Conservation (phyloP, 106 monocot species). For the Allium sativum region DNA sequence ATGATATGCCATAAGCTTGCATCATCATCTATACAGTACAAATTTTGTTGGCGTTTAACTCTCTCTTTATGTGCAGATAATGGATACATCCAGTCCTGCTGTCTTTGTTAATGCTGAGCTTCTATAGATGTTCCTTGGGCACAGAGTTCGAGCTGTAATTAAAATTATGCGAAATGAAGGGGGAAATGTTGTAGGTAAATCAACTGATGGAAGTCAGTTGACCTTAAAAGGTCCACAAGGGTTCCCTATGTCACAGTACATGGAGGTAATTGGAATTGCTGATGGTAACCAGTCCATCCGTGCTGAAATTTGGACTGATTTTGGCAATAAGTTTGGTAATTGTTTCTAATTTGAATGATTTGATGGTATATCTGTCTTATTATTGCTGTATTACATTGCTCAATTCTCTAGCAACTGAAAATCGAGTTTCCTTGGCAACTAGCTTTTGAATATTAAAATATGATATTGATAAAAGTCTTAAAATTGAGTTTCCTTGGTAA, state of each 20-base stretch:
- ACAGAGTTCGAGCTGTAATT: conserved; percentile 70
- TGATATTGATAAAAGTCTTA: no score
- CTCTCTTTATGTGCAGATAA: conserved; percentile 17
- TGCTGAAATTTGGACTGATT: conserved; percentile 67
- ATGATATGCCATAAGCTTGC: no score
- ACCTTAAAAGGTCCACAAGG: conserved; percentile 35
- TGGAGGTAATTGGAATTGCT: conserved; percentile 80
- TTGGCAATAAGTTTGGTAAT: conserved; percentile 65
- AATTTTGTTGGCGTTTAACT: no score
- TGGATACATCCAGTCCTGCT: conserved; percentile 91
- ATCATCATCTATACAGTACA: no score
- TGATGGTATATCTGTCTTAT: no score
- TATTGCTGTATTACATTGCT: no score
- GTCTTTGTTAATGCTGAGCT: conserved; percentile 71
- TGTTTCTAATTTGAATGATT: not conserved
- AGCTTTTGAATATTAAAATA: no score
- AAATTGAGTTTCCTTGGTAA: no score
- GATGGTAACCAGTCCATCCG: conserved; percentile 59
- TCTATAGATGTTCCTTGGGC: conserved; percentile 51
- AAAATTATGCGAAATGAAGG: conserved; percentile 55
- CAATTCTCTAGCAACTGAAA: no score
- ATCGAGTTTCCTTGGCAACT: no score
- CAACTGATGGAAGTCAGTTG: conserved; percentile 57
- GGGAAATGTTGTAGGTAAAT: conserved; percentile 44
- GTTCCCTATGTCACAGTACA: conserved; percentile 34